These are phyloP conservation scores for Phlyctochytrium bullatum DNA, from an alignment of 192 early-diverging fungal species.

Conservation along the genomic window DNA sequence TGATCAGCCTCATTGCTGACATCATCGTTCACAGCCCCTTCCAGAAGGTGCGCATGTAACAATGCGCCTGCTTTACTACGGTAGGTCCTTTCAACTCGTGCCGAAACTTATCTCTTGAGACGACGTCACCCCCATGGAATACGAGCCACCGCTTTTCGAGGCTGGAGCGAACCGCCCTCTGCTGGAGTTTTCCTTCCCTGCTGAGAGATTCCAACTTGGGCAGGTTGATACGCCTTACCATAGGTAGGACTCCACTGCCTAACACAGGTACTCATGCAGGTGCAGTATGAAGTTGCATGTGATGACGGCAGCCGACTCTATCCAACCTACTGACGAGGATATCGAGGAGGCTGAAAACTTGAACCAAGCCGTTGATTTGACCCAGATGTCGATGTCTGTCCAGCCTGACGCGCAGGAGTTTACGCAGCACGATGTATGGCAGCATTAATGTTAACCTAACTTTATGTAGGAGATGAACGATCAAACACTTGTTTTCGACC, in stretches of 20 bases:
- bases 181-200: constrained; percentile 33
- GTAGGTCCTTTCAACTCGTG: neutral
- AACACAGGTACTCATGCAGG: neutral
- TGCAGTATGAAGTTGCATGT: neutral
- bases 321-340: neutral
- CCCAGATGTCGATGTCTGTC: neutral
- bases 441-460: neutral
- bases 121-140: constrained; percentile 48
- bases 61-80: constrained; percentile 40
- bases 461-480: neutral
- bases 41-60: neutral
- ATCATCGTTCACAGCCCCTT: neutral
- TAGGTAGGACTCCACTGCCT: constrained; percentile 25
- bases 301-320: neutral
- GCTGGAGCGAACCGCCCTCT: constrained; percentile 23
- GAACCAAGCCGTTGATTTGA: too few relatives aligned
- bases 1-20: neutral
- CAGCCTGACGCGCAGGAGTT: neutral
- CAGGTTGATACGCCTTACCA: constrained; percentile 46
- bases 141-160: constrained; percentile 53
- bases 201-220: constrained; percentile 40
- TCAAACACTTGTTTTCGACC: too few relatives aligned
- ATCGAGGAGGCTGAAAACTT: neutral
- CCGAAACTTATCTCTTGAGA: constrained; percentile 6
- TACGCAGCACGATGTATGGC: neutral